phyloP scores from a whole-genome alignment of 2,329 filamentous ascomycete genomes.

The Hypoxylon sp. region DNA sequence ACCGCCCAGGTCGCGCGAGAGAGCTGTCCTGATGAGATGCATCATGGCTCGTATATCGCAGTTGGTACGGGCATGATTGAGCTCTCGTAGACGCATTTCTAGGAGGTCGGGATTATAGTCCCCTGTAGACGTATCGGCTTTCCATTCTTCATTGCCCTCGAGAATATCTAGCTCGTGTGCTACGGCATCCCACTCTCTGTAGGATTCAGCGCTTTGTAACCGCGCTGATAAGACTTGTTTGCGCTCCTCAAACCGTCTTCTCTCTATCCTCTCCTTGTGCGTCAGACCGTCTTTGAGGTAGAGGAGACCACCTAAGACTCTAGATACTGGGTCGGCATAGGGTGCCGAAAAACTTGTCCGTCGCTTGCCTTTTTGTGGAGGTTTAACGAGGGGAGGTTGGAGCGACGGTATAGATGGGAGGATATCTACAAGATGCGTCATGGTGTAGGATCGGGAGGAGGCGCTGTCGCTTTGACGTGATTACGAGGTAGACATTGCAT shows the following conservation, averaged over 20 bases:
- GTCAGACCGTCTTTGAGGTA: conserved; percentile 69
- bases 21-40: conserved; percentile 82
- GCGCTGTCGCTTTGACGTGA: conserved; percentile 20
- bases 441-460: conserved; percentile 39
- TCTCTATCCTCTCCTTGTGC: conserved; percentile 64
- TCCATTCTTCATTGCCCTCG: conserved; percentile 88
- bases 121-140: conserved; percentile 71
- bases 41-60: conserved; percentile 84
- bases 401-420: conserved; percentile 44
- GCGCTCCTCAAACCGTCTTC: conserved; percentile 67
- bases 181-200: conserved; percentile 80
- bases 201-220: conserved; percentile 77
- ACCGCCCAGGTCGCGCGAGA: conserved; percentile 85
- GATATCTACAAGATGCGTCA: conserved; percentile 48
- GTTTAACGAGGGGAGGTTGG: conserved; percentile 25
- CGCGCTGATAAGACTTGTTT: conserved; percentile 74
- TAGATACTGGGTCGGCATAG: conserved; percentile 53
- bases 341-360: conserved; percentile 13
- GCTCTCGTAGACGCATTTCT: conserved; percentile 75
- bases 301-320: conserved; percentile 60
- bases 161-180: conserved; percentile 83
- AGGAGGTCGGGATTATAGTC: conserved; percentile 82
- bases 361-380: conserved; percentile 26
- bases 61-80: conserved; percentile 80
- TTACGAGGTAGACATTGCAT: conserved; percentile 30